Percentiles rank a stretch among this genome's conserved stretches.
phyloP scores from a whole-genome alignment of 805 yeast species.

The Brettanomyces bruxellensis region DNA sequence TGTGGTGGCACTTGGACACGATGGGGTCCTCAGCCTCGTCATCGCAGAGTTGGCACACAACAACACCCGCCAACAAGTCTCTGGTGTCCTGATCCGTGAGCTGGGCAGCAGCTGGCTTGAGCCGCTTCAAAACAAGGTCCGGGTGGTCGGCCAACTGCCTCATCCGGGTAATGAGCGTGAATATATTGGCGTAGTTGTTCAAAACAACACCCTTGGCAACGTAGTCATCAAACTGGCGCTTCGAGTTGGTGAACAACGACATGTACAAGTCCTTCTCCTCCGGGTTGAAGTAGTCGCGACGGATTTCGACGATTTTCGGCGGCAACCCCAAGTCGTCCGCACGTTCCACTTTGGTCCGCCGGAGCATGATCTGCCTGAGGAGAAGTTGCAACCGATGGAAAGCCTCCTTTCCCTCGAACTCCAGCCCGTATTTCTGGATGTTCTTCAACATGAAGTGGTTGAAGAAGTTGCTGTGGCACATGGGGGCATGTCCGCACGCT shows the following conservation, averaged over 20 bases:
- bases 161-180: slow-evolving; percentile 93
- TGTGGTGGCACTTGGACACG: slow-evolving; percentile 88
- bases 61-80: slow-evolving; percentile 33
- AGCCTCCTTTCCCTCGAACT: slow-evolving; percentile 71
- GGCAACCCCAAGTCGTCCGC: slow-evolving; percentile 98
- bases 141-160: slow-evolving; percentile 98
- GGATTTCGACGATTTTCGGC: slow-evolving; percentile 85
- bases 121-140: slow-evolving; percentile 76
- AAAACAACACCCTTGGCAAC: slow-evolving; percentile 95
- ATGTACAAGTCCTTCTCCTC: slow-evolving; percentile 92
- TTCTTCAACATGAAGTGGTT: slow-evolving; percentile 94
- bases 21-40: slow-evolving; percentile 98
- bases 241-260: slow-evolving; percentile 78
- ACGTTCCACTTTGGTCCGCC: slow-evolving; percentile 92
- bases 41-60: slow-evolving; percentile 89
- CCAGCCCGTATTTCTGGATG: slow-evolving; percentile 77
- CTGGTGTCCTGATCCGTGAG: slow-evolving; percentile 19
- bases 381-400: slow-evolving; percentile 70
- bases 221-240: slow-evolving; percentile 80
- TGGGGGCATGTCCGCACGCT: slow-evolving; percentile 80
- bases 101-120: slow-evolving; percentile 28
- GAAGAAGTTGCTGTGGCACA: slow-evolving; percentile 92
- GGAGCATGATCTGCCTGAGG: slow-evolving; percentile 73
- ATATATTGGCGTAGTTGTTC: slow-evolving; percentile 94
- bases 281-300: slow-evolving; percentile 82